Conservation (phyloP, 2,329 filamentous ascomycete species). For the Trichoderma lentiforme region DNA sequence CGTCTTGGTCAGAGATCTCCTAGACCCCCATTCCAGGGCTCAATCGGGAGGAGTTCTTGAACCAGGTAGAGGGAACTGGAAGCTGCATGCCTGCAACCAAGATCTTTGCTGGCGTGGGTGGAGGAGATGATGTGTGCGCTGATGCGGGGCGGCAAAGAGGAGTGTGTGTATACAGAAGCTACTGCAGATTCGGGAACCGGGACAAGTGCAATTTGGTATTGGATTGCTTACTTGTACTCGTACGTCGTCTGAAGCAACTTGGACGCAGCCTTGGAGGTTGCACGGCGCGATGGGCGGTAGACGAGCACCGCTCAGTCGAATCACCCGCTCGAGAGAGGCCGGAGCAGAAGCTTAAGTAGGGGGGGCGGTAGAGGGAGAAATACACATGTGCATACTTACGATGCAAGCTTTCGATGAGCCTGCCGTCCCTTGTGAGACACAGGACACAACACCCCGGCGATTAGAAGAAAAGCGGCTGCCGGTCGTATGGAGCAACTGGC, state of each 20-base stretch:
- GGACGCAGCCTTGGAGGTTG: neutral
- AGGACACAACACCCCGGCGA: neutral
- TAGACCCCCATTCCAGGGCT: constrained; percentile 7
- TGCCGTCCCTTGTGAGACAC: constrained; percentile 8
- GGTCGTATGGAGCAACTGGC: neutral
- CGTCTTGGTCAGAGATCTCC: constrained; percentile 9
- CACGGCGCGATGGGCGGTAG: neutral
- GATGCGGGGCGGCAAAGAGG: constrained; percentile 18
- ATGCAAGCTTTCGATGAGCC: neutral
- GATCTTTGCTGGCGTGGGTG: constrained; percentile 17
- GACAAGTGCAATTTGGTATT: constrained; percentile 4
- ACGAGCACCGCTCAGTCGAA: neutral
- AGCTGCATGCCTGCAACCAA: constrained; percentile 19
- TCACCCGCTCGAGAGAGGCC: neutral
- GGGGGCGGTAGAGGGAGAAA: neutral
- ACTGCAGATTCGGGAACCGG: constrained; percentile 11
- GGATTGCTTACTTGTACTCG: neutral
- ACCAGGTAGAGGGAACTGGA: constrained; percentile 19
- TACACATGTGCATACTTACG: neutral
- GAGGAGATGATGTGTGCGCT: constrained; percentile 18
- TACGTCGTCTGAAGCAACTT: neutral
- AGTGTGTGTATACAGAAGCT: constrained; percentile 12
- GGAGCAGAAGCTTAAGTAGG: neutral
- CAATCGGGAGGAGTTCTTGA: constrained; percentile 18
- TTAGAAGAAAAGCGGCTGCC: neutral